phyloP scores from a whole-genome alignment of 805 yeast species.

The Nakazawaea laoshanensis region DNA sequence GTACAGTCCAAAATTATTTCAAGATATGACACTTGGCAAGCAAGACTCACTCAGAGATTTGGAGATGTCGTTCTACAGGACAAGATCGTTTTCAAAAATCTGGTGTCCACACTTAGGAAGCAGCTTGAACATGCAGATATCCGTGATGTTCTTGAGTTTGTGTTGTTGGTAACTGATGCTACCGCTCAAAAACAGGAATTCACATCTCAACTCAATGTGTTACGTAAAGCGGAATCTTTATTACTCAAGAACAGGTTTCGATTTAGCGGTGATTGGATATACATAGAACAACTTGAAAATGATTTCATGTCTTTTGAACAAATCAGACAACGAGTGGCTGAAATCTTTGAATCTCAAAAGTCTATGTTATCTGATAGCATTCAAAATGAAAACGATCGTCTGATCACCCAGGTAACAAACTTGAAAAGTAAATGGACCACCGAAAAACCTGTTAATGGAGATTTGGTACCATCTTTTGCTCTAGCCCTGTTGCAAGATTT shows the following conservation, averaged over 20 bases:
- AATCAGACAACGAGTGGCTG: conserved; percentile 25
- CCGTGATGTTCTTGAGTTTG: conserved; percentile 27
- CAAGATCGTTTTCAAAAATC: conserved; percentile 22
- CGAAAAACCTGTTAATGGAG: conserved; percentile 37
- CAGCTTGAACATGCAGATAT: conserved; percentile 26
- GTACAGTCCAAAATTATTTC: conserved; percentile 40
- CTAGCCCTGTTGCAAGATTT: conserved; percentile 24
- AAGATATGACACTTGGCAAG: conserved; percentile 55
- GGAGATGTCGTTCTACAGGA: conserved; percentile 25
- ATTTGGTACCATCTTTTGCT: conserved; percentile 33
- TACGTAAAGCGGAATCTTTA: conserved; percentile 20
- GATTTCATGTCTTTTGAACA: conserved; percentile 34
- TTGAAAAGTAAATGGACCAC: conserved; percentile 38
- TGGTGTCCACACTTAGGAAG: conserved; percentile 24
- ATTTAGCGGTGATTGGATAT: conserved; percentile 48
- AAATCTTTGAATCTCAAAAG: conserved; percentile 29
- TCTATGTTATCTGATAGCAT: conserved; percentile 34
- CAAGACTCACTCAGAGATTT: conserved; percentile 31
- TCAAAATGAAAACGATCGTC: conserved; percentile 27
- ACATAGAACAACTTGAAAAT: conserved; percentile 52
- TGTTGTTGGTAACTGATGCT: conserved; percentile 28
- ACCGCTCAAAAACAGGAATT: conserved; percentile 16
- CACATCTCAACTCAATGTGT: conserved; percentile 14
- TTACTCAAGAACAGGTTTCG: conserved; percentile 32
- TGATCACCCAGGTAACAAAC: conserved; percentile 22